These are phyloP conservation scores for Hyaloscypha hepaticicola DNA, from an alignment of 495 filamentous ascomycete genomes.

Conservation along the genomic window DNA sequence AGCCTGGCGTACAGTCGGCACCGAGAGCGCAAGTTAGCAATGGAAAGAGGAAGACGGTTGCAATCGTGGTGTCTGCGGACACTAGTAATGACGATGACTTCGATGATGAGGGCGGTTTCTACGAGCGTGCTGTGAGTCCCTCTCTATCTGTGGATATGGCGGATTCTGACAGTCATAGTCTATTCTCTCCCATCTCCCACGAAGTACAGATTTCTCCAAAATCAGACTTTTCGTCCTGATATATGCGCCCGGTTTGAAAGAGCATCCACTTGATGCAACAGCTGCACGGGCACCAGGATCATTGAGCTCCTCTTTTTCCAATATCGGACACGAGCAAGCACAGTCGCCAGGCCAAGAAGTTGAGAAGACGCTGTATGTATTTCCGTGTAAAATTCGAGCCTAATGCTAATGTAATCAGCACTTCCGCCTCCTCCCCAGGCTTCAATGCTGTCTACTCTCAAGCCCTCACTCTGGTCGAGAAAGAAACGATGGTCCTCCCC, in stretches of 20 bases:
- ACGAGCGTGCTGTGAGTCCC: slow-evolving; percentile 76
- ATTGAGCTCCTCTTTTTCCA: slow-evolving; percentile 82
- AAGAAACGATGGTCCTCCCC: slow-evolving; percentile 80
- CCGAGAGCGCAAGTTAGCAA: slow-evolving; percentile 32
- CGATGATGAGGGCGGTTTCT: slow-evolving; percentile 60
- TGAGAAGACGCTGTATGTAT: slow-evolving; percentile 51
- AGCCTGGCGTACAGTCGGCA: slow-evolving; percentile 17
- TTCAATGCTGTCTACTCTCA: slow-evolving; percentile 77
- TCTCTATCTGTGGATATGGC: neutral
- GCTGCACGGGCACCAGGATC: slow-evolving; percentile 56
- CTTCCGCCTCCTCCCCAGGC: slow-evolving; percentile 44
- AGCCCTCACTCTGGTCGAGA: slow-evolving; percentile 73
- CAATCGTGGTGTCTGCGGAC: slow-evolving; percentile 81
- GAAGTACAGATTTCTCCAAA: slow-evolving; percentile 63
- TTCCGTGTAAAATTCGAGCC: slow-evolving; percentile 28
- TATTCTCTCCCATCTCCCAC: slow-evolving; percentile 82
- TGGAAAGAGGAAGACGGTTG: slow-evolving; percentile 70
- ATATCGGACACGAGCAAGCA: slow-evolving; percentile 75
- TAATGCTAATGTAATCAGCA: slow-evolving; percentile 28
- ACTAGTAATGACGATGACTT: slow-evolving; percentile 56
- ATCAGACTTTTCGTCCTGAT: slow-evolving; percentile 82
- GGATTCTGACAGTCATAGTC: slow-evolving; percentile 53
- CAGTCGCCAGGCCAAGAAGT: slow-evolving; percentile 64
- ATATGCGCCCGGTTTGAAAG: slow-evolving; percentile 77
- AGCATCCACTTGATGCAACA: slow-evolving; percentile 50